These are phyloP conservation scores for Maudiozyma turicensis DNA, from an alignment of 805 yeast species.

Conservation along the genomic window DNA sequence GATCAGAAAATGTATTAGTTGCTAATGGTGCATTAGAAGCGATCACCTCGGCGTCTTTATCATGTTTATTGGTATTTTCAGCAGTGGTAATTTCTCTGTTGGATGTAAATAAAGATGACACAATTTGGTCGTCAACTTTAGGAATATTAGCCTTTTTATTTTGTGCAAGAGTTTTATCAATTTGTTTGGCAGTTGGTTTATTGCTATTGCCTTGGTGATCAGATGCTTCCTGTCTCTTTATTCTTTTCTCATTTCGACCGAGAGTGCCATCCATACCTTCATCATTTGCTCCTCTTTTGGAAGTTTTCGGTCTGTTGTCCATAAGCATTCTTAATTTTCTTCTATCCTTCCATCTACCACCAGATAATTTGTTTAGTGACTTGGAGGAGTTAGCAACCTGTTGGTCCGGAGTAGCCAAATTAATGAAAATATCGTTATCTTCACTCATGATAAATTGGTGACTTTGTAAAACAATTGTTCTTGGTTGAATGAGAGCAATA, in stretches of 20 bases:
- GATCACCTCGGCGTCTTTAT: slow-evolving; percentile 25
- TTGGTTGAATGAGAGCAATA: too few species aligned
- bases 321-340: slow-evolving; percentile 46
- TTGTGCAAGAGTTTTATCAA: slow-evolving; percentile 2
- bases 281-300: slow-evolving; percentile 4
- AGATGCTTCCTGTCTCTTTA: not conserved
- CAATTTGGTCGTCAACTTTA: slow-evolving; percentile 38
- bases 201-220: not conserved
- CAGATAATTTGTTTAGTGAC: slow-evolving; percentile 38
- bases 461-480: too few species aligned
- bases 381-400: slow-evolving; percentile 13
- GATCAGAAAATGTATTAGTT: slow-evolving; percentile 55
- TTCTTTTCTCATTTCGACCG: not conserved
- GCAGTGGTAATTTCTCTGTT: slow-evolving; percentile 41
- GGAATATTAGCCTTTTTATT: slow-evolving; percentile 5
- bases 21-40: slow-evolving; percentile 83
- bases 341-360: slow-evolving; percentile 80
- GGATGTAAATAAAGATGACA: slow-evolving; percentile 77
- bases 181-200: slow-evolving; percentile 1
- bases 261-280: not conserved
- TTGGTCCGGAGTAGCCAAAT: slow-evolving; percentile 42
- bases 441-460: slow-evolving; percentile 13
- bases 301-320: slow-evolving; percentile 33
- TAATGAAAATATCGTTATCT: slow-evolving; percentile 46
- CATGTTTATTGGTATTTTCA: slow-evolving; percentile 31